A percentile compares a stretch with the other conserved stretches of the same genome.
phyloP scores from a whole-genome alignment of 495 filamentous ascomycete species.

The Peziza echinospora region DNA sequence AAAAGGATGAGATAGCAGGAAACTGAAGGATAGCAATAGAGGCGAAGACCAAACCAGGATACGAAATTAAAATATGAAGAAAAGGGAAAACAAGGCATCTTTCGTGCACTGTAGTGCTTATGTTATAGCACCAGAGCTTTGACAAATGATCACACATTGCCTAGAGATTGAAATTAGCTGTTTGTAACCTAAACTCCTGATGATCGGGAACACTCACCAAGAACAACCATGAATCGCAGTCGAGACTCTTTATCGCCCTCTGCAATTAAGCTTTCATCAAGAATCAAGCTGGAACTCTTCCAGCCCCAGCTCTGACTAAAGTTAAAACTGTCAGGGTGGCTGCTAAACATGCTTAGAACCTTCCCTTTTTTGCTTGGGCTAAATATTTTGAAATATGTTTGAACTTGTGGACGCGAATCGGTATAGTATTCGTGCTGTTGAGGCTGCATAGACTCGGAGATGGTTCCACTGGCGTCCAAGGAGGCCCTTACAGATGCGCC shows the following conservation, averaged over 20 bases:
- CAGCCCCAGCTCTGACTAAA: conserved; percentile 43
- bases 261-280: conserved; percentile 29
- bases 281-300: conserved; percentile 36
- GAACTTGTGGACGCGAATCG: conserved; percentile 34
- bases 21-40: no score
- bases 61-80: no score
- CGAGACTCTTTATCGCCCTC: conserved; percentile 26
- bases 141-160: no score
- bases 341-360: conserved; percentile 36
- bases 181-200: not conserved
- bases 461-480: not conserved
- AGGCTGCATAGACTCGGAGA: not conserved
- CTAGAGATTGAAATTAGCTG: no score
- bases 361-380: conserved; percentile 33
- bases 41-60: no score
- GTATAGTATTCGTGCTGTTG: conserved; percentile 23
- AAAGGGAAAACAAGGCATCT: no score
- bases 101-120: no score
- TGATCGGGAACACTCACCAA: conserved; percentile 23
- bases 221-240: conserved; percentile 36
- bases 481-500: not conserved
- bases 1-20: no score
- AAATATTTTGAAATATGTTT: conserved; percentile 44
- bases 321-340: conserved; percentile 37
- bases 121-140: no score